Evolutionary conservation across 768 basidiomycete species (phyloP).

Genomic region (Xerocomellus amylosporus): DNA sequence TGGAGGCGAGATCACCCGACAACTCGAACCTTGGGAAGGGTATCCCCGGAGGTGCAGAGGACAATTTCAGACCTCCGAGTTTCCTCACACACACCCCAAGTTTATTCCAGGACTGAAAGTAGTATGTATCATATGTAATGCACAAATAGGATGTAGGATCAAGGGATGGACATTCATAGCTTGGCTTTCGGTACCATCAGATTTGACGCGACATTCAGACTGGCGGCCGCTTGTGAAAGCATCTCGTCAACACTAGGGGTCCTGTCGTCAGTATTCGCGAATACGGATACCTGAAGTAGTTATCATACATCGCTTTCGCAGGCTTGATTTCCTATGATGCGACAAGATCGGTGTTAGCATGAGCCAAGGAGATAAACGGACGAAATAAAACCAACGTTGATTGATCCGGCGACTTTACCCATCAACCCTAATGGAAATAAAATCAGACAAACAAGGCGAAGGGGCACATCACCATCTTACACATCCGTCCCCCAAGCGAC

Average conservation of each 20-base stretch:
- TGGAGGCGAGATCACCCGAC: too few species aligned
- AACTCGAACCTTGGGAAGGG: too few species aligned
- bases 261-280: constrained; percentile 7
- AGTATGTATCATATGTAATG: background rate
- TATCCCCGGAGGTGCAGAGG: background rate
- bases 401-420: constrained; percentile 74
- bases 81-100: background rate
- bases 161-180: constrained; percentile 31
- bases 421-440: constrained; percentile 54
- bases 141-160: background rate
- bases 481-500: constrained; percentile 54
- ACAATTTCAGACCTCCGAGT: background rate
- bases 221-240: constrained; percentile 63
- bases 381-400: constrained; percentile 43
- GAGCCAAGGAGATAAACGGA: background rate
- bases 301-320: constrained; percentile 76
- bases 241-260: constrained; percentile 72
- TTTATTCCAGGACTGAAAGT: background rate
- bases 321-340: constrained; percentile 67
- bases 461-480: constrained; percentile 38
- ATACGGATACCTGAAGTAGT: background rate
- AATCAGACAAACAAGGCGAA: constrained; percentile 1
- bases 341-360: constrained; percentile 5
- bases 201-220: constrained; percentile 45
- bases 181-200: constrained; percentile 47